Base-by-base conservation (phyloP, 2,329 filamentous ascomycete genomes). In the Colletotrichum orbiculare region DNA sequence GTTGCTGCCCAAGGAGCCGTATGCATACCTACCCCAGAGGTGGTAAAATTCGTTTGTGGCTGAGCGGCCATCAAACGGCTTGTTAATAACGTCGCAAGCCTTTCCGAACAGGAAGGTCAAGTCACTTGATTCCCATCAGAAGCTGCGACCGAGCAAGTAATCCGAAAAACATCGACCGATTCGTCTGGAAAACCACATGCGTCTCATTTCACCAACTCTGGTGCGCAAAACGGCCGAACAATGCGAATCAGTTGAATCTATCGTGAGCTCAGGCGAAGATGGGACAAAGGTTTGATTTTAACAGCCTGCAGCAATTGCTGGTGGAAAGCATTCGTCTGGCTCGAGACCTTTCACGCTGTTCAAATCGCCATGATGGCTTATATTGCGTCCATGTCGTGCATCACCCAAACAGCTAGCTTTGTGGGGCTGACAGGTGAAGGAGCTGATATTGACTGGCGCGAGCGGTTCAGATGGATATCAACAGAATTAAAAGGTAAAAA, bases 391-490 rank as follows among this genome's bases (percentile, higher is more conserved):
- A 48, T 8, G 34, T 41, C 35, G 17, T 38, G 34, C 8, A 38
- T 50, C 46, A 39, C 25, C 9, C 35, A n/a, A 37, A 25, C 33
- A 33, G 42, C 46, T 63, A 60, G 45, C 43, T 48, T 50, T 61
- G 35, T 34, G 41, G 58, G 45, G 46, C 39, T 64, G 61, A 61
- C 61, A 64, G 49, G 42, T 64, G 57, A 49, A 60, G 25, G 45
- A 50, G 57, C 56, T 45, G 58, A 56, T 12, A 45, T 56, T 37
- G 52, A 47, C 38, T 62, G 34, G 34, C 33, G 49, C 37, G 25
- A 46, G 39, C 34, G 50, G 58, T 62, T 65, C 62, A 62, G 62
- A 65, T 56, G 62, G 52, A 52, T 56, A 47, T 37, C 6, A 42
- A 17, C 50, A 25, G 34, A 46, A 25, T 33, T 8, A 54, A 54